Conservation (phyloP, 2,329 filamentous ascomycete species). For the Pseudogymnoascus sp. region DNA sequence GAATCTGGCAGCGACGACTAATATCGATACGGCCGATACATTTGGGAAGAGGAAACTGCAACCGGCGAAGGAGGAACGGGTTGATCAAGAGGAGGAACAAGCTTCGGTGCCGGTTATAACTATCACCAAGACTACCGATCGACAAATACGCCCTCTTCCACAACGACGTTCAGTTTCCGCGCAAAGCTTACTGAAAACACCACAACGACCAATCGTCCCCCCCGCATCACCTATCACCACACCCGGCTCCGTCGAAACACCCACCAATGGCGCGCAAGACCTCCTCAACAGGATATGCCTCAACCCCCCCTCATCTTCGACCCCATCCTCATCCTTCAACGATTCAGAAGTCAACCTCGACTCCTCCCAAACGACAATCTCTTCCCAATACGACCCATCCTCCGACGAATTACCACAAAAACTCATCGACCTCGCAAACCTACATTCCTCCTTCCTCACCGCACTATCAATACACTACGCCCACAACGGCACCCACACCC, state of each 20-base stretch:
- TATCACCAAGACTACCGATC: not conserved
- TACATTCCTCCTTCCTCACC: slow-evolving; percentile 60
- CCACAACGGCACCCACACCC: slow-evolving; percentile 54
- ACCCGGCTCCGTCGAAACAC: slow-evolving; percentile 18
- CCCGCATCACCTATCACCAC: slow-evolving; percentile 12
- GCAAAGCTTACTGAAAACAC: slow-evolving; percentile 20
- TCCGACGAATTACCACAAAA: slow-evolving; percentile 39
- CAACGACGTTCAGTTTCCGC: slow-evolving; percentile 10
- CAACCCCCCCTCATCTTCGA: slow-evolving; percentile 17
- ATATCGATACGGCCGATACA: slow-evolving; percentile 21
- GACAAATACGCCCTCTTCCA: slow-evolving; percentile 15
- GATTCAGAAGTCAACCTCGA: slow-evolving; percentile 10
- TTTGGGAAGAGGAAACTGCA: slow-evolving; percentile 26
- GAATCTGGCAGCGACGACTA: slow-evolving; percentile 20
- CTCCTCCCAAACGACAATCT: not conserved
- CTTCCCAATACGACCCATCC: slow-evolving; percentile 13
- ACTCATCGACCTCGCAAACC: slow-evolving; percentile 49
- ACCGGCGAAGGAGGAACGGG: slow-evolving; percentile 17
- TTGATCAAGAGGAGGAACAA: slow-evolving; percentile 10
- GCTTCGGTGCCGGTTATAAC: slow-evolving; percentile 11
- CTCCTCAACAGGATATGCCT: slow-evolving; percentile 26
- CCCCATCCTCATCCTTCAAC: slow-evolving; percentile 15
- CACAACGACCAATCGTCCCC: slow-evolving; percentile 17
- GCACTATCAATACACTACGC: slow-evolving; percentile 60
- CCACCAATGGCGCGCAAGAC: slow-evolving; percentile 24